Evolutionary conservation across 2,329 filamentous ascomycete species (phyloP).

Genomic region (Huntiella omanensis): DNA sequence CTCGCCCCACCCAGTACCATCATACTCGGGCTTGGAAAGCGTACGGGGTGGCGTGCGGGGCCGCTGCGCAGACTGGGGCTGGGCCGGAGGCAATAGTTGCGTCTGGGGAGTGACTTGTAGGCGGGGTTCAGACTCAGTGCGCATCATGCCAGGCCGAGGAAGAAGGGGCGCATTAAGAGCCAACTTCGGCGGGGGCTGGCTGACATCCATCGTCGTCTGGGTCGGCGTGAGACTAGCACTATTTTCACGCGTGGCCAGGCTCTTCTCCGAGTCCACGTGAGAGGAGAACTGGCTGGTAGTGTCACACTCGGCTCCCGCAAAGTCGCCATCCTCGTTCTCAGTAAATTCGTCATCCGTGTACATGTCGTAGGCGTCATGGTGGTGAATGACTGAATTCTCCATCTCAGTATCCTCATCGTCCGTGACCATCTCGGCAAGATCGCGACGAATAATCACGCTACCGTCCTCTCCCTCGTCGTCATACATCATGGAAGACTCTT

Average conservation of each 20-base stretch:
- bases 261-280: constrained; percentile 18
- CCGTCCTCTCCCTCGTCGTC: constrained; percentile 34
- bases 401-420: constrained; percentile 23
- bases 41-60: constrained; percentile 26
- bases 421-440: constrained; percentile 31
- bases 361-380: constrained; percentile 13
- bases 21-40: constrained; percentile 42
- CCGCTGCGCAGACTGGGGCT: constrained; percentile 16
- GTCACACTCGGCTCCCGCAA: constrained; percentile 13
- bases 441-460: constrained; percentile 50
- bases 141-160: constrained; percentile 6
- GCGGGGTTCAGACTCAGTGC: neutral
- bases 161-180: constrained; percentile 17
- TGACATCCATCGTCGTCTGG: constrained; percentile 9
- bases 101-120: constrained; percentile 1
- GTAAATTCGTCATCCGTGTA: constrained; percentile 26
- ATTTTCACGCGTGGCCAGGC: constrained; percentile 11
- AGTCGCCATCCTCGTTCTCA: constrained; percentile 25
- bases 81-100: neutral
- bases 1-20: constrained; percentile 42
- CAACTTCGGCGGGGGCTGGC: constrained; percentile 11
- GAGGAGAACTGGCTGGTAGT: constrained; percentile 19
- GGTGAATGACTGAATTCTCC: constrained; percentile 10
- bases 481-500: constrained; percentile 41
- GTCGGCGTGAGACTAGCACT: constrained; percentile 8